phyloP scores from a whole-genome alignment of 805 yeast genomes.

The Candida tibetensis region DNA sequence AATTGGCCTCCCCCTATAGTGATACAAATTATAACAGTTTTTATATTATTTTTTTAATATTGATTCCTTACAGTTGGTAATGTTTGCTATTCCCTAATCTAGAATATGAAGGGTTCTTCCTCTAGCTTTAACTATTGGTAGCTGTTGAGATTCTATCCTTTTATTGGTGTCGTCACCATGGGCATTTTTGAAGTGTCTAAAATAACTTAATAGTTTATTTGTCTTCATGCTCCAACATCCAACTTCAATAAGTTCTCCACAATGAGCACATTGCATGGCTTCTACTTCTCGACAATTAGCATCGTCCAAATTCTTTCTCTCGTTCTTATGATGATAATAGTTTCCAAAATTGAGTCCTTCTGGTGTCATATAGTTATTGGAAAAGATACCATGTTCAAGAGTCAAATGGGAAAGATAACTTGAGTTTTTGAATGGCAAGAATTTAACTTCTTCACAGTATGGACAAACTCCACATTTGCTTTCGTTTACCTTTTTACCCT shows the following conservation, averaged over 20 bases:
- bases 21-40: no score
- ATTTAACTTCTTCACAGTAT: constrained; percentile 27
- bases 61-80: no score
- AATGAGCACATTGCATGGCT: constrained; percentile 28
- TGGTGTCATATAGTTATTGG: constrained; percentile 30
- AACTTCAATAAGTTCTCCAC: constrained; percentile 24
- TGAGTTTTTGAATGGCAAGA: constrained; percentile 32
- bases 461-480: constrained; percentile 34
- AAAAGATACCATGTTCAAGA: constrained; percentile 32
- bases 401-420: constrained; percentile 33
- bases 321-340: constrained; percentile 21
- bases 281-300: constrained; percentile 18
- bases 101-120: constrained; percentile 10
- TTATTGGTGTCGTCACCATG: constrained; percentile 8
- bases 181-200: constrained; percentile 27
- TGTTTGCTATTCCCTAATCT: no score
- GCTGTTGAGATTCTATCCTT: background rate
- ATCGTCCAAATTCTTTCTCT: constrained; percentile 6
- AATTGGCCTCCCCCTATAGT: no score
- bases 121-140: constrained; percentile 6
- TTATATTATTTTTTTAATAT: no score
- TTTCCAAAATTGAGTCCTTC: constrained; percentile 29
- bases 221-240: constrained; percentile 29
- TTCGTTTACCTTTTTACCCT: constrained; percentile 19
- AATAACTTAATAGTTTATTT: constrained; percentile 27